Evolutionary conservation across 2,329 filamentous ascomycete genomes (phyloP).

Genomic region (Coniochaeta sp.): DNA sequence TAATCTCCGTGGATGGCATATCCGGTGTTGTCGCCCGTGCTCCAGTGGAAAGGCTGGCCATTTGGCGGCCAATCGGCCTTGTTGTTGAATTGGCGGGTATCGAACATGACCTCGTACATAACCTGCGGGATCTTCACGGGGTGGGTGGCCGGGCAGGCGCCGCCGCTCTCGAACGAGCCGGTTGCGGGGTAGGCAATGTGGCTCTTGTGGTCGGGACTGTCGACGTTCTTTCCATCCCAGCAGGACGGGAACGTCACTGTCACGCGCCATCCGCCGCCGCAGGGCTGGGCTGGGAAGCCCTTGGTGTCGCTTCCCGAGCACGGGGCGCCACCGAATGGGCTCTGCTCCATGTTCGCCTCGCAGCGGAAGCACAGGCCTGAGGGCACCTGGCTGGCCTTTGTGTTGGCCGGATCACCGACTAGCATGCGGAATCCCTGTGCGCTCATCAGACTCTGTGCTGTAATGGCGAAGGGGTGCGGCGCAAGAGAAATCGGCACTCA

Average conservation of each 20-base stretch:
- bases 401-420: conserved; percentile 18
- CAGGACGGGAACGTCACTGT: conserved; percentile 34
- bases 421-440: conserved; percentile 25
- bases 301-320: conserved; percentile 25
- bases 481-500: conserved; percentile 10
- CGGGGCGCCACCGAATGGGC: conserved; percentile 17
- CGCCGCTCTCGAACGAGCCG: conserved; percentile 15
- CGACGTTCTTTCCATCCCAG: conserved; percentile 8
- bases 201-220: conserved; percentile 2
- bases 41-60: conserved; percentile 23
- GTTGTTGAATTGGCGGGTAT: conserved; percentile 23
- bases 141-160: conserved; percentile 13
- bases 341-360: conserved; percentile 16
- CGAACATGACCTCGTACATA: conserved; percentile 16
- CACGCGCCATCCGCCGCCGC: conserved; percentile 32
- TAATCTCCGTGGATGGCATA: conserved; percentile 17
- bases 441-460: not conserved
- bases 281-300: conserved; percentile 28
- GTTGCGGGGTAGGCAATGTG: conserved; percentile 10
- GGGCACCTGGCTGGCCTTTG: conserved; percentile 9
- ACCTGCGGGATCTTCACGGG: conserved; percentile 16
- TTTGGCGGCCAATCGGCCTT: conserved; percentile 26
- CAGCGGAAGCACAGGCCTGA: conserved; percentile 18
- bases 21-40: conserved; percentile 14
- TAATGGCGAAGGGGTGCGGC: conserved; percentile 6